Evolutionary conservation across 2,329 filamentous ascomycete species (phyloP), one percentile per base, ranked within the genome.

Genomic region (Didymella keratinophila): DNA sequence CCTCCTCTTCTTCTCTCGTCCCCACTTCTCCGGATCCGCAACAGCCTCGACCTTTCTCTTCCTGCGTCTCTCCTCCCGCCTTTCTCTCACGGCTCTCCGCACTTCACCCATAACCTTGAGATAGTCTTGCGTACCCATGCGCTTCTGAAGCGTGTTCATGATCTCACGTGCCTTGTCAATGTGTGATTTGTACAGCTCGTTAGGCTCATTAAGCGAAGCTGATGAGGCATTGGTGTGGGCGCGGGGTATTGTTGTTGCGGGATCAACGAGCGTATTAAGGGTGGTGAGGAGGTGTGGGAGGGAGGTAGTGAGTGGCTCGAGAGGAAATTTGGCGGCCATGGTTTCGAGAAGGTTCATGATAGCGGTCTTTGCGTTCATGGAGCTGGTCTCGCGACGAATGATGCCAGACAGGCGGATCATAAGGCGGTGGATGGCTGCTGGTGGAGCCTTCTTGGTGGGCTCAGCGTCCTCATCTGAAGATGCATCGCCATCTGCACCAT

Each of bases 41-140:
- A 99, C 88, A 11, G 91, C 91, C 74, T 96, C 93, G 64, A 98
- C 91, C 78, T 92, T 91, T 70, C 95, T 86, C 85, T 99, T 99
- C 63, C 84, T 86, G 52, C 89, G 87, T 64, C 96, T 82, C 70
- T 88, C 86, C 73, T 92, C 87, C 65, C 95, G 83, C 70, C 89
- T 87, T 64, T 84, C 83, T 71, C 85, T 86, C n/a, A 95, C 88
- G 16, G 83, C 85, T 51, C 90, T 87, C 60, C 92, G 87, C 7
- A 96, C 91, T 39, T 84, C 84, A 37, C 91, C 78, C 71, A 98
- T 82, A 44, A 89, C 84, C 53, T 84, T 82, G n/a, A 93, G 87
- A 78, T 93, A 99, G 61, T 86, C 87, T 1, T 87, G 86, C 2
- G 90, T 92, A 39, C 94, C 95, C 50, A 97, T 82, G 72, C 91